A percentile compares a stretch with the other conserved stretches of the same genome.
Evolutionary conservation across 192 early-diverging fungal genomes (phyloP).

Genomic region (Entomortierella parvispora): DNA sequence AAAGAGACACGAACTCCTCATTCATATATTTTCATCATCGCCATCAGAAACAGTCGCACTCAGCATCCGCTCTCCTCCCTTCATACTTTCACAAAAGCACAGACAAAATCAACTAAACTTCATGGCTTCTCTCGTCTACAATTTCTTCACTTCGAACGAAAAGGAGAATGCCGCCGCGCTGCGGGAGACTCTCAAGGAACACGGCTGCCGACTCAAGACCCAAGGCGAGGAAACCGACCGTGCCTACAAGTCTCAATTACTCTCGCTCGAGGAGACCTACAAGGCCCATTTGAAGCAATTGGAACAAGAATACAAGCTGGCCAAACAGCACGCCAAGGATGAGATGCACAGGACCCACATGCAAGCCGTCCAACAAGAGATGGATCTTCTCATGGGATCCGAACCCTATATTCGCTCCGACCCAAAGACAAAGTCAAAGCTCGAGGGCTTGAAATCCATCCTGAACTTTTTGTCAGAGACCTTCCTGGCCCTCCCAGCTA

Average conservation of each 20-base stretch:
- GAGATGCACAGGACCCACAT: conserved; percentile 10
- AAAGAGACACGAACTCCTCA: too few species aligned
- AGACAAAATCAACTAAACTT: too few species aligned
- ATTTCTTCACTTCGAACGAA: conserved; percentile 15
- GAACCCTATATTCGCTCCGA: conserved; percentile 16
- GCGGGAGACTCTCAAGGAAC: conserved; percentile 28
- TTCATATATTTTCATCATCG: too few species aligned
- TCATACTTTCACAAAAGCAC: too few species aligned
- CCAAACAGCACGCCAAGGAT: conserved; percentile 16
- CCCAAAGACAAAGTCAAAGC: conserved; percentile 23
- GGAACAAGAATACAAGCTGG: conserved; percentile 23
- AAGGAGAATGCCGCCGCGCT: conserved; percentile 20
- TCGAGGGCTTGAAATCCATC: conserved; percentile 5
- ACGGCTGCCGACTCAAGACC: conserved; percentile 16
- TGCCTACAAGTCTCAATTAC: conserved; percentile 24
- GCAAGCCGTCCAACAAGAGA: conserved; percentile 8
- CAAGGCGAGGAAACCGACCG: conserved; percentile 12
- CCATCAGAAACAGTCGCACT: too few species aligned
- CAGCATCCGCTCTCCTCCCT: too few species aligned
- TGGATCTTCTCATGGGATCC: conserved; percentile 10
- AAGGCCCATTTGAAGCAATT: not conserved
- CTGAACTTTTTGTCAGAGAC: not conserved
- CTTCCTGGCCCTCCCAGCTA: too few species aligned
- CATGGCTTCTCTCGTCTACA: conserved; percentile 11
- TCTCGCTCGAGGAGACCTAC: not conserved